Conservation (phyloP, 2,329 filamentous ascomycete genomes). For the Cercospora zeina region DNA sequence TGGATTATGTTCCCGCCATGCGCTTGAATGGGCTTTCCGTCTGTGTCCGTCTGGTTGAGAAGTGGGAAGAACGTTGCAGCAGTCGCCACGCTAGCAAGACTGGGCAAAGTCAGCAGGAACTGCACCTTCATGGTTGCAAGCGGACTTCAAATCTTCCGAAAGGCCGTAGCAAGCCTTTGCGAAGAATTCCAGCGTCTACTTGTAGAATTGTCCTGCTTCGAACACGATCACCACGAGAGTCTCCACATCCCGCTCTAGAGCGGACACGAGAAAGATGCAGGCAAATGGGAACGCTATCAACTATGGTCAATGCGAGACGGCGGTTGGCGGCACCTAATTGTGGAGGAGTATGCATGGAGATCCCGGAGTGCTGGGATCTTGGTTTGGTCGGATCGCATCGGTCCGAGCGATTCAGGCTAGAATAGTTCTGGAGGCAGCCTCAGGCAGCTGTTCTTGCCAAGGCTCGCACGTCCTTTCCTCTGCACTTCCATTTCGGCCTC, state of each 20-base stretch:
- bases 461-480: not conserved
- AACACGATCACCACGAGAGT: not conserved
- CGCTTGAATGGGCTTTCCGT: constrained; percentile 62
- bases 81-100: constrained; percentile 5
- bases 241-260: constrained; percentile 13
- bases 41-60: constrained; percentile 35
- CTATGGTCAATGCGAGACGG: not conserved
- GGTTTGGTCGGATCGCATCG: not conserved
- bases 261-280: constrained; percentile 10
- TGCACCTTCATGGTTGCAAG: constrained; percentile 5
- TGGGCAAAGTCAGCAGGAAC: constrained; percentile 14
- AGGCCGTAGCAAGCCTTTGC: not conserved
- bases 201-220: not conserved
- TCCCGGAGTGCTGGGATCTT: not conserved
- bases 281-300: not conserved
- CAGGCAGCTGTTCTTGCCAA: constrained; percentile 1
- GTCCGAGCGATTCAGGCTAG: constrained; percentile 3
- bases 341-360: not conserved
- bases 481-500: not conserved
- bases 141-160: not conserved
- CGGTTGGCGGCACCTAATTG: not conserved
- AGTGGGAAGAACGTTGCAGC: constrained; percentile 33
- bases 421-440: no score
- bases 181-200: not conserved
- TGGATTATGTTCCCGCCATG: constrained; percentile 66